phyloP scores from a whole-genome alignment of 371 early-diverging fungal species.

The Entomophthora muscae region DNA sequence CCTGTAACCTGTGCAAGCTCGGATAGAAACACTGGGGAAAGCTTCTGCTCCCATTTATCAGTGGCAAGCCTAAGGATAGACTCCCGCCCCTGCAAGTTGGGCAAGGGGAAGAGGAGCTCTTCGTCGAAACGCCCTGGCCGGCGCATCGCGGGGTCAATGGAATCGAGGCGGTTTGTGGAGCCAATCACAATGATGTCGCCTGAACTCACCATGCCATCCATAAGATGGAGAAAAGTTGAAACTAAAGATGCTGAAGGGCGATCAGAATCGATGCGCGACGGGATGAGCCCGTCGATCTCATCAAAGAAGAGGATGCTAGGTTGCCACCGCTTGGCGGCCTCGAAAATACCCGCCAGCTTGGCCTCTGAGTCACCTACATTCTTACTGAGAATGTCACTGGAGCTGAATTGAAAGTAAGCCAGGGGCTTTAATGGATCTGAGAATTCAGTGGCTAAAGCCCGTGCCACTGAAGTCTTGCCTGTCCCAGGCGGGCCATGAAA shows the following conservation, averaged over 20 bases:
- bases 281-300: conserved; percentile 36
- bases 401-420: conserved; percentile 58
- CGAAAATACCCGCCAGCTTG: conserved; percentile 41
- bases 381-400: conserved; percentile 60
- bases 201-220: conserved; percentile 55
- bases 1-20: conserved; percentile 19
- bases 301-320: conserved; percentile 43
- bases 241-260: conserved; percentile 47
- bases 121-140: conserved; percentile 54
- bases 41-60: conserved; percentile 18
- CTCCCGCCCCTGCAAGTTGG: conserved; percentile 22
- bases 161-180: conserved; percentile 33
- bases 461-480: conserved; percentile 97
- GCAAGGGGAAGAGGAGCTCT: conserved; percentile 36
- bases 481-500: conserved; percentile 99
- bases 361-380: conserved; percentile 73
- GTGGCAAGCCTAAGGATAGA: conserved; percentile 22
- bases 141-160: conserved; percentile 44
- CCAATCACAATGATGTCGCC: conserved; percentile 56
- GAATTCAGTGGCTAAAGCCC: conserved; percentile 66
- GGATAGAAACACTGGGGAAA: conserved; percentile 15
- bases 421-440: conserved; percentile 21
- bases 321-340: conserved; percentile 33
- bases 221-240: conserved; percentile 41
- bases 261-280: conserved; percentile 27